Evolutionary conservation across 176 grass and related monocot genomes (phyloP), one percentile per base, ranked within the genome.

Genomic region (Musa schizocarpa): DNA sequence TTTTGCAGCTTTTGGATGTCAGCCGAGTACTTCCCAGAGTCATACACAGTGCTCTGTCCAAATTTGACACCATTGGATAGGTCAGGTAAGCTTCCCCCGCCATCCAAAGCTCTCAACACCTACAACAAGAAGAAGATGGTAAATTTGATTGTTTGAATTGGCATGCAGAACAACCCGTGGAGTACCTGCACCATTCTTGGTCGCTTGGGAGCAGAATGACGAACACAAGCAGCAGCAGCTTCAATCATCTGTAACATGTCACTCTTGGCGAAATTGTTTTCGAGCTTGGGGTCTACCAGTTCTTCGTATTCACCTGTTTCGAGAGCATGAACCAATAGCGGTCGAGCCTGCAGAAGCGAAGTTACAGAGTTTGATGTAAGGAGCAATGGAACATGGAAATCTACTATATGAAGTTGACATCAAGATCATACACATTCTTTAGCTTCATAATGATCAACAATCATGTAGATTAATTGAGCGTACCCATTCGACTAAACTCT

Each of bases 171-270:
- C n/a, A 48, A 49, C 17, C 17, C 57, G 7, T 9, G 34, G 34
- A 43, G 76, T 79, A 90, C 91, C 83, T 96, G 86, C 67, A 88
- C 81, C 88, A 92, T 96, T 75, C 82, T 77, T 0, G 82, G 88
- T 57, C 92, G 79, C 67, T 87, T 96, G 53, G 66, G 50, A 56
- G 81, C 88, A 3, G 88, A 92, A 73, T 92, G 84, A 25, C 92
- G 89, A 77, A 92, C 87, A 43, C 34, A 43, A 43, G 34, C 34
- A 43, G 34, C 34, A 43, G 34, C 34, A 43, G 34, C 34, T 43
- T 89, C 87, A 71, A 96, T 83, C 88, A 96, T 92, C 65, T 81
- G 51, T 17, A 74, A 82, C 89, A 96, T 87, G 82, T 92, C 88
- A 0, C 12, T 80, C 81, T 74, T 86, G 3, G 76, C 67, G 63